Evolutionary conservation across 768 basidiomycete genomes (phyloP).

Genomic region (Serendipita sp.): DNA sequence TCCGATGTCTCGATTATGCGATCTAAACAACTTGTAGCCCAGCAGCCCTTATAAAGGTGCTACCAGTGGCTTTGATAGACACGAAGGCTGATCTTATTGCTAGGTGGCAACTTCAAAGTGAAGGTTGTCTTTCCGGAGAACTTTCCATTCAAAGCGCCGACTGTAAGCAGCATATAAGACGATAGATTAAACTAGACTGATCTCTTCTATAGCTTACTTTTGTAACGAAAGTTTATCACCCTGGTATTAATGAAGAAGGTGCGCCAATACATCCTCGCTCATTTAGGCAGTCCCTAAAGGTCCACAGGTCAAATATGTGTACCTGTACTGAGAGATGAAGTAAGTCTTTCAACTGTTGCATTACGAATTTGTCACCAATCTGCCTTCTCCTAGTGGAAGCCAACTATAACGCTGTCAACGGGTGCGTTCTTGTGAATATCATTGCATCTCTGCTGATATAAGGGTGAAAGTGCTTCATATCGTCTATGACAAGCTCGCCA

Average conservation of each 20-base stretch:
- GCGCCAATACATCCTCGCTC: neutral
- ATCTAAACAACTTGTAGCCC: constrained; percentile 24
- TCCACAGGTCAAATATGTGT: constrained; percentile 49
- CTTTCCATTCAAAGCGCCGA: constrained; percentile 78
- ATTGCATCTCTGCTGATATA: constrained; percentile 1
- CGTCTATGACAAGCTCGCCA: constrained; percentile 74
- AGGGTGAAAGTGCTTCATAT: constrained; percentile 36
- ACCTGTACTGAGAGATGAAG: constrained; percentile 70
- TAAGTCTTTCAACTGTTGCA: constrained; percentile 19
- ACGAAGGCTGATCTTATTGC: neutral
- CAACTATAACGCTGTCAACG: constrained; percentile 53
- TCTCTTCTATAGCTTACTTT: constrained; percentile 47
- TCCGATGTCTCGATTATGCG: neutral
- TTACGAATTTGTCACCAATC: neutral
- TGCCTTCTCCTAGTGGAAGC: constrained; percentile 53
- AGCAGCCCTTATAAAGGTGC: constrained; percentile 61
- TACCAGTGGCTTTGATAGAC: neutral
- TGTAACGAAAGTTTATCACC: constrained; percentile 77
- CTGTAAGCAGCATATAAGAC: constrained; percentile 26
- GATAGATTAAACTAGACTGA: neutral
- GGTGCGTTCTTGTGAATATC: constrained; percentile 25
- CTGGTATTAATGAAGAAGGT: constrained; percentile 75
- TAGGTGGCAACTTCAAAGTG: constrained; percentile 56
- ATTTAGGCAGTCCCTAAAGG: neutral
- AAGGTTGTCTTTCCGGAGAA: constrained; percentile 54